phyloP scores from a whole-genome alignment of 345 rosid species.

The Bruguiera sexangula region DNA sequence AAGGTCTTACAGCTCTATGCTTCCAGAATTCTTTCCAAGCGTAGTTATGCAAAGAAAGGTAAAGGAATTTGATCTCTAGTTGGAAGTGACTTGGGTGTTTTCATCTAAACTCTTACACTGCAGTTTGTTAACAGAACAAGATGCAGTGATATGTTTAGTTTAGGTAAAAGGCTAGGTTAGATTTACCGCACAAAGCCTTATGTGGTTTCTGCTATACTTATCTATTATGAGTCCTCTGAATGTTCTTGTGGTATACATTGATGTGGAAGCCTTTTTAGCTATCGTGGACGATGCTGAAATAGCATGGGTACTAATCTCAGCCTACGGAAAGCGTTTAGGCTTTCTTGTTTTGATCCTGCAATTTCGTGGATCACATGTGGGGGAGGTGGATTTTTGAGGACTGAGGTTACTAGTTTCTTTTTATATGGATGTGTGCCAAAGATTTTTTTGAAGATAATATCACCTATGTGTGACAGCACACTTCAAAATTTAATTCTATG shows the following conservation, averaged over 20 bases:
- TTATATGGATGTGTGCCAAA: no score
- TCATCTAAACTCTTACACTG: not conserved
- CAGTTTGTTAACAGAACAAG: not conserved
- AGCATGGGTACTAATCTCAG: no score
- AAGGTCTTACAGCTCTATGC: constrained; percentile 91
- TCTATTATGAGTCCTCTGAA: not conserved
- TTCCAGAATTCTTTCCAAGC: constrained; percentile 68
- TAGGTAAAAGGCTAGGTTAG: not conserved
- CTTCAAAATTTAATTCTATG: not conserved
- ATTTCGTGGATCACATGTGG: no score
- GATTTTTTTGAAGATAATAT: no score
- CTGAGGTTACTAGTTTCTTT: no score
- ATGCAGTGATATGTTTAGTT: not conserved
- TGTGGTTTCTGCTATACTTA: not conserved
- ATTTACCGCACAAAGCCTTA: not conserved
- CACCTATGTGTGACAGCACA: no score
- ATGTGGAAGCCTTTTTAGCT: not conserved
- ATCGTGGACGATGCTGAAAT: not conserved
- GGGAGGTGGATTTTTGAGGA: no score
- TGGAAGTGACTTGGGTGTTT: not conserved
- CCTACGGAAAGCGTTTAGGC: no score
- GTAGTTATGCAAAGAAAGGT: constrained; percentile 95
- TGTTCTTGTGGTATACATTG: not conserved
- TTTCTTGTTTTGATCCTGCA: no score
- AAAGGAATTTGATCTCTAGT: not conserved